Base-by-base conservation (phyloP, 768 basidiomycete species). In the Myochromella boudieri region DNA sequence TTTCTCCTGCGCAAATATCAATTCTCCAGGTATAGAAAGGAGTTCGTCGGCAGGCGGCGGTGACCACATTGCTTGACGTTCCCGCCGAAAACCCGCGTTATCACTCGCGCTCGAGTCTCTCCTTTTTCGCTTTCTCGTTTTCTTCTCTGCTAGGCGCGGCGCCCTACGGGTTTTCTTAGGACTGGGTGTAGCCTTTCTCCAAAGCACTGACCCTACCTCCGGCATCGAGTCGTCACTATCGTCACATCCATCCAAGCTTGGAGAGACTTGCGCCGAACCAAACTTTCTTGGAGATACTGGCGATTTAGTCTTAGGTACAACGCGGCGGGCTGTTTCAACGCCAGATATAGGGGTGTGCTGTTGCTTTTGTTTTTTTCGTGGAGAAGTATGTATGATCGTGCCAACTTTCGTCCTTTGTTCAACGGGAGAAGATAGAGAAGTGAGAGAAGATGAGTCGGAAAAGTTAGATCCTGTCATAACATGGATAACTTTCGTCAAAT, bases 21-120 rank as follows among this genome's bases (percentile, higher is more conserved):
- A 62, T 60, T 90, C 87, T 2, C 85, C 88, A 2, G 85, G 86
- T 28, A 88, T 78, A 12, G 74, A 63, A 18, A 85, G 68, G 0
- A 68, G 61, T 3, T 65, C 64, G 51, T 87, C 82, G 2, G 70
- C 63, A 12, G 65, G 69, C 4, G 75, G 75, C 8, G 74, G 71
- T 1, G 67, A 65, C 70, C 67, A 74, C 2, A 36, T 44, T 3
- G 49, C 42, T 15, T 42, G 39, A 33, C 51, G 1, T 26, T 54
- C 53, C 12, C 27, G 27, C 8, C 56, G 46, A 18, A 31, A 17
- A 21, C 59, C 48, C 29, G 38, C 37, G 11, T 49, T 52, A n/a
- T 33, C 14, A 17, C 42, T 15, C 14, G 22, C n/a, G 49, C 42
- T 17, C 6, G 43, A 36, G 25, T 27, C 31, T 10, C 49, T 47